Conservation (phyloP, 2,329 filamentous ascomycete genomes). For the Cladorrhinum sp. region DNA sequence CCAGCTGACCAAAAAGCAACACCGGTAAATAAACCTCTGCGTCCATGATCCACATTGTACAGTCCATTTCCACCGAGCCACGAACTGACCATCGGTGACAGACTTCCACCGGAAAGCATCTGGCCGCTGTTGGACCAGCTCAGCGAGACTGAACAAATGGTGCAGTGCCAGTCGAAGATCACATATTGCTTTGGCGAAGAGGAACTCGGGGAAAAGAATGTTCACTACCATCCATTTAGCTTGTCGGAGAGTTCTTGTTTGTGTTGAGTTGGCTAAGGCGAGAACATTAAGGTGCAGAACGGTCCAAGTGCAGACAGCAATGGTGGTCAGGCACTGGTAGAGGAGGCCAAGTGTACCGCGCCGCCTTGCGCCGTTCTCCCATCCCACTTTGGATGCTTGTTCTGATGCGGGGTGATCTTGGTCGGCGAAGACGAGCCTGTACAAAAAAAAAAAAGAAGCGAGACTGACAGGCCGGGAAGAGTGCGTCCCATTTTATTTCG, state of each 20-base stretch:
- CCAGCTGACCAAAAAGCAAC: neutral
- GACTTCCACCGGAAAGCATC: neutral
- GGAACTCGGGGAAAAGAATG: neutral
- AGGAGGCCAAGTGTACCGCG: neutral
- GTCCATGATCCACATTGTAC: neutral
- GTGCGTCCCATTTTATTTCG: too few species aligned
- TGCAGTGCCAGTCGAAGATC: neutral
- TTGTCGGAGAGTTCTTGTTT: neutral
- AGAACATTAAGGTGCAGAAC: neutral
- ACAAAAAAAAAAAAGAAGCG: neutral
- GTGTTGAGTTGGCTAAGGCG: neutral
- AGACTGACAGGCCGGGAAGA: too few species aligned
- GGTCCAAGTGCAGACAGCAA: neutral
- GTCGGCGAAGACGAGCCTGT: neutral
- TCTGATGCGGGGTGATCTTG: neutral
- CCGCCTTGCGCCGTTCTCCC: neutral
- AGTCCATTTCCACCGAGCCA: neutral
- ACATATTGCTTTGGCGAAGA: neutral
- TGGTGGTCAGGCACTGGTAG: neutral
- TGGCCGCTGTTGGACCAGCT: neutral
- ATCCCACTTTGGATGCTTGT: neutral
- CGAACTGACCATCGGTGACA: neutral
- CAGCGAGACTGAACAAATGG: neutral
- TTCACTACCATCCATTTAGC: neutral
- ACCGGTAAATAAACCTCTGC: neutral